Evolutionary conservation across 108 stramenopile species (phyloP).

Genomic region (Aureococcus anophagefferens): DNA sequence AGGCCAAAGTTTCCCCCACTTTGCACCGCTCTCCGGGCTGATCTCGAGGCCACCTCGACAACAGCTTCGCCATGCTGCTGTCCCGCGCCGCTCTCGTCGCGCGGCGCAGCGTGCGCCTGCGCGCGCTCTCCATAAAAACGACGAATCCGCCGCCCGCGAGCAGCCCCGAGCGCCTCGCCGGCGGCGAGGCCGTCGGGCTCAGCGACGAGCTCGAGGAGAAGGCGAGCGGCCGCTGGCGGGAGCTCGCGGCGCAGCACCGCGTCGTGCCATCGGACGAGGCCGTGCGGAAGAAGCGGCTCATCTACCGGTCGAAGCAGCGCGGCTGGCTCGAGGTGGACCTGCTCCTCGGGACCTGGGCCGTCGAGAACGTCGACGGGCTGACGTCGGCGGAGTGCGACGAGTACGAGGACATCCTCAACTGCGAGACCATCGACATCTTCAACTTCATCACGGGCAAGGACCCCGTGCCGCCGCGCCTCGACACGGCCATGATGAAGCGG

Average conservation of each 20-base stretch:
- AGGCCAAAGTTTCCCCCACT: no score
- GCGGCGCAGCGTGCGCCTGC: no score
- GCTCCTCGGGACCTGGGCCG: constrained; percentile 93
- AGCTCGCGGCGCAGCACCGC: background rate
- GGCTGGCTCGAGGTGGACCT: constrained; percentile 98
- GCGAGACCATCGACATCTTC: constrained; percentile 98
- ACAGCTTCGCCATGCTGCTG: no score
- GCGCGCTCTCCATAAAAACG: no score
- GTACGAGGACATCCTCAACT: constrained; percentile 89
- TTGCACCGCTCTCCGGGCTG: no score
- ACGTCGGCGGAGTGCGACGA: constrained; percentile 65
- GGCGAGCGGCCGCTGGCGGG: no score
- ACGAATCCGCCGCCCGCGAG: no score
- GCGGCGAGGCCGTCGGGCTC: no score
- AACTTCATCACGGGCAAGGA: constrained; percentile 73
- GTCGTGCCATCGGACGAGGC: constrained; percentile 2
- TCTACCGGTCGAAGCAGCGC: constrained; percentile 94
- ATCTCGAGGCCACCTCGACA: no score
- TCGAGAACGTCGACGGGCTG: constrained; percentile 68
- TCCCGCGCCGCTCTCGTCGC: no score
- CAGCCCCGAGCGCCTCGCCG: no score
- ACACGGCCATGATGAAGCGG: constrained; percentile 14
- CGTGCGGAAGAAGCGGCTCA: constrained; percentile 72
- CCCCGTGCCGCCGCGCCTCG: background rate
- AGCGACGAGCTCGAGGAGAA: no score